phyloP scores from a whole-genome alignment of 768 basidiomycete species.

The Mycena sanguinolenta region DNA sequence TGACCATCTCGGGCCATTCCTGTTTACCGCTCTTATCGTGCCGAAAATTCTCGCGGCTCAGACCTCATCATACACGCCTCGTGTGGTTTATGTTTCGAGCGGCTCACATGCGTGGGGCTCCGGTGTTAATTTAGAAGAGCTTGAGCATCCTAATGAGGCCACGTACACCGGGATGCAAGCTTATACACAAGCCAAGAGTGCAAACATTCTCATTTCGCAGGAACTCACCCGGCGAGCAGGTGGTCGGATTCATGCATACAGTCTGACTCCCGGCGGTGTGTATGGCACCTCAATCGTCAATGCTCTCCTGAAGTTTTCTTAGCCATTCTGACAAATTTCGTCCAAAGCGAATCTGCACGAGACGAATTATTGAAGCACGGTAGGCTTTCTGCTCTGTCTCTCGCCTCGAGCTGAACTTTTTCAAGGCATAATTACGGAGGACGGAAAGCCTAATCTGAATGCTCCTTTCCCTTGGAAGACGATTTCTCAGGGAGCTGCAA shows the following conservation, averaged over 20 bases:
- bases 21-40: conserved; percentile 31
- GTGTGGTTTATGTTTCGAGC: conserved; percentile 30
- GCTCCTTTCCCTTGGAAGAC: conserved; percentile 25
- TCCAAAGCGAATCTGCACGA: neutral
- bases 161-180: conserved; percentile 20
- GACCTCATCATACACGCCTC: conserved; percentile 9
- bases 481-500: conserved; percentile 29
- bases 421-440: conserved; percentile 24
- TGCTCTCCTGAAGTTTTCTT: neutral
- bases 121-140: conserved; percentile 17
- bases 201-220: conserved; percentile 25
- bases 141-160: conserved; percentile 21
- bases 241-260: conserved; percentile 23
- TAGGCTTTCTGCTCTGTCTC: neutral
- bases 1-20: conserved; percentile 32
- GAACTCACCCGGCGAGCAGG: conserved; percentile 27
- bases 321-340: conserved; percentile 33
- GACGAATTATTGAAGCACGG: conserved; percentile 3
- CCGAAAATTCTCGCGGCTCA: conserved; percentile 16
- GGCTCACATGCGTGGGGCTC: conserved; percentile 23
- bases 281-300: neutral
- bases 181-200: conserved; percentile 29
- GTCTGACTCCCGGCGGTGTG: conserved; percentile 30
- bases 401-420: neutral
- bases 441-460: conserved; percentile 18